These are phyloP conservation scores for Raphanus hybrid DNA, from an alignment of 441 rosid species.

Conservation along the genomic window DNA sequence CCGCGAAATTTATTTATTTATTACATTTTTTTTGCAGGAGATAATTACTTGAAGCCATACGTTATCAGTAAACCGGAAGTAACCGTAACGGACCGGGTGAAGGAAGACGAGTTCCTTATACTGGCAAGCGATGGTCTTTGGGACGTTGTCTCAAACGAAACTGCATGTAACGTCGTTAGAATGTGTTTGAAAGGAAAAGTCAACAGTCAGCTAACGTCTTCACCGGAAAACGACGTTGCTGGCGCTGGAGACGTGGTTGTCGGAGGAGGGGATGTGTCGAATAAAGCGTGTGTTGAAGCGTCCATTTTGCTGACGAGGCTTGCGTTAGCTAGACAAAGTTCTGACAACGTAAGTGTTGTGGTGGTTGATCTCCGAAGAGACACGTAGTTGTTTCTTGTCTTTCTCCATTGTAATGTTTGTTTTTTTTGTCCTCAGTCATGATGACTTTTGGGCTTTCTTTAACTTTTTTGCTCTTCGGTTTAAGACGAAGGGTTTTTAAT, in stretches of 20 bases:
- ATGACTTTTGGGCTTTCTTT: conserved; percentile 34
- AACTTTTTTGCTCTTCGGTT: conserved; percentile 37
- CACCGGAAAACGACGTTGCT: conserved; percentile 1
- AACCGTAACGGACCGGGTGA: conserved; percentile 51
- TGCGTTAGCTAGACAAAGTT: conserved; percentile 62
- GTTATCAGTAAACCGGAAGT: conserved; percentile 69
- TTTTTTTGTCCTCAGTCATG: conserved; percentile 33
- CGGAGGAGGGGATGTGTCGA: conserved; percentile 34
- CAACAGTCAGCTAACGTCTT: conserved; percentile 16
- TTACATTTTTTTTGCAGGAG: conserved; percentile 43
- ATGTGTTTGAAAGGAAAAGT: conserved; percentile 54
- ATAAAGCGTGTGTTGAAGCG: conserved; percentile 58
- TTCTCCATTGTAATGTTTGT: conserved; percentile 6
- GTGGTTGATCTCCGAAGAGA: conserved; percentile 64
- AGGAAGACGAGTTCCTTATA: conserved; percentile 59
- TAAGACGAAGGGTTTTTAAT: conserved; percentile 37
- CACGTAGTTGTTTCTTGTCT: conserved; percentile 42
- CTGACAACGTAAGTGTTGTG: conserved; percentile 73
- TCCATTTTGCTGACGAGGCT: conserved; percentile 58
- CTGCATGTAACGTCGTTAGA: conserved; percentile 60
- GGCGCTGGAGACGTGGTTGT: conserved; percentile 12
- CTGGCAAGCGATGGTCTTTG: conserved; percentile 68
- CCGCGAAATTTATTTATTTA: background rate
- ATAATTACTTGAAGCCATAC: conserved; percentile 68
- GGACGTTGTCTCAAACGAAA: conserved; percentile 70